Evolutionary conservation across 2,329 filamentous ascomycete species (phyloP), one percentile per base, ranked within the genome.

Genomic region (Helminthosporium solani): DNA sequence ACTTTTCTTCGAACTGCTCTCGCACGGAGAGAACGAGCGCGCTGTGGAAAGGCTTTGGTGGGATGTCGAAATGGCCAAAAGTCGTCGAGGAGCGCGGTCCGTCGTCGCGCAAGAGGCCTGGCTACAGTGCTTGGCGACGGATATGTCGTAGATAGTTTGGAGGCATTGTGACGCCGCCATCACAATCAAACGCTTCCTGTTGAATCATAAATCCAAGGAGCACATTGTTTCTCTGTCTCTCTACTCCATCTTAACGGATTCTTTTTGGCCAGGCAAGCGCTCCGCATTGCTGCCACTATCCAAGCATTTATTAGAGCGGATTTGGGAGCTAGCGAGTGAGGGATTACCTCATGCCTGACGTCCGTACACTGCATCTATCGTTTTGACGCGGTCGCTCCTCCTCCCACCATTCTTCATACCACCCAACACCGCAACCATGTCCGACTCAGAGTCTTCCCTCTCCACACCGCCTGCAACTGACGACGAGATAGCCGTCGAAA

Each of bases 391-490:
- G 42, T 47, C 60, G 56, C 49, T 46, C 53, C 53, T 46, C 57
- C 54, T 52, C 48, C 51, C 55, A 34, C 49, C 28, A 14, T 42
- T 54, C 50, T 52, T 55, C 44, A 56, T 55, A 53, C 53, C 57
- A 52, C 40, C 43, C 38, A 42, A 50, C 47, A 60, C 67, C 56
- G 52, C 63, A 58, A 71, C 58, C 67, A 78, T 78, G 71, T 77
- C 75, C 50, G 80, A 81, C 60, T 78, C 78, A 33, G 80, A 82
- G 49, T 76, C 78, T 33, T 69, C 67, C 19, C 71, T 84, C 39
- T 84, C 81, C 27, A 82, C 81, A 39, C 76, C 79, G 37, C 79
- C 80, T 12, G 76, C 80, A 18, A 78, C 77, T 33, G 81, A 84
- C 57, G 80, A 85, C 60, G 82, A 84, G 59, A 65, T 68, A 63